phyloP scores from a whole-genome alignment of 1,284 basidiomycete genomes.

The Athelia sp. region DNA sequence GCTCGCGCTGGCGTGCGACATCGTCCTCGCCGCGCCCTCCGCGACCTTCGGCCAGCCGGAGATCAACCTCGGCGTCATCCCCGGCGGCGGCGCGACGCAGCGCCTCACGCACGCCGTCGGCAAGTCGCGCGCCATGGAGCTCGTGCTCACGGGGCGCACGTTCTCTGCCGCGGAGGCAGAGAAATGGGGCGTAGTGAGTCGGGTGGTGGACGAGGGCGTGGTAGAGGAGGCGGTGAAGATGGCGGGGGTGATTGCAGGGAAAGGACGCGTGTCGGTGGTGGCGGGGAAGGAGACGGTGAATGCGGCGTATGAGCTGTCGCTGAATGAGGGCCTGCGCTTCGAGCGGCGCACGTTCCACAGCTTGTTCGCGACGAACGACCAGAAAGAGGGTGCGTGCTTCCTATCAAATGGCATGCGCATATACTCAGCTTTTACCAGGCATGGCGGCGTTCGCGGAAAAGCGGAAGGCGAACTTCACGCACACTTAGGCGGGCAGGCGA shows the following conservation, averaged over 20 bases:
- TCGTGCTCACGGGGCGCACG: slow-evolving; percentile 85
- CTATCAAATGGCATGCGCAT: slow-evolving; percentile 9
- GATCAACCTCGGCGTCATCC: slow-evolving; percentile 96
- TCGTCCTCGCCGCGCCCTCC: slow-evolving; percentile 90
- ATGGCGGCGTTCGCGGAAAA: slow-evolving; percentile 99
- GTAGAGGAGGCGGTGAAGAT: slow-evolving; percentile 87
- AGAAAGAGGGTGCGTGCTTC: slow-evolving; percentile 95
- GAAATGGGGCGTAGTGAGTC: slow-evolving; percentile 79
- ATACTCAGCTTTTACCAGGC: slow-evolving; percentile 39
- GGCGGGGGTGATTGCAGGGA: slow-evolving; percentile 78
- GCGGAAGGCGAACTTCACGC: slow-evolving; percentile 81
- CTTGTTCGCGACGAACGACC: slow-evolving; percentile 92
- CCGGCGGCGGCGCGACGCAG: slow-evolving; percentile 83
- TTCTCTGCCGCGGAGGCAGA: slow-evolving; percentile 83
- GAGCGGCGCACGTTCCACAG: slow-evolving; percentile 92
- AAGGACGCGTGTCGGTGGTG: slow-evolving; percentile 82
- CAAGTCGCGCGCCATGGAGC: slow-evolving; percentile 95
- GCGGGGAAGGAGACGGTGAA: slow-evolving; percentile 97
- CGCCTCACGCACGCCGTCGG: slow-evolving; percentile 85
- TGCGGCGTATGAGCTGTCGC: slow-evolving; percentile 83
- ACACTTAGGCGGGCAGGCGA: too few relatives aligned
- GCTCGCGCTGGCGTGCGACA: slow-evolving; percentile 95
- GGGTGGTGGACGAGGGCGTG: slow-evolving; percentile 79
- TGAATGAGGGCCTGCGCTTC: slow-evolving; percentile 82
- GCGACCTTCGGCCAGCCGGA: slow-evolving; percentile 97